A percentile compares a stretch with the other conserved stretches of the same genome.
These are phyloP conservation scores for Botrytis byssoidea DNA, from an alignment of 2,329 filamentous ascomycete species.

Conservation along the genomic window DNA sequence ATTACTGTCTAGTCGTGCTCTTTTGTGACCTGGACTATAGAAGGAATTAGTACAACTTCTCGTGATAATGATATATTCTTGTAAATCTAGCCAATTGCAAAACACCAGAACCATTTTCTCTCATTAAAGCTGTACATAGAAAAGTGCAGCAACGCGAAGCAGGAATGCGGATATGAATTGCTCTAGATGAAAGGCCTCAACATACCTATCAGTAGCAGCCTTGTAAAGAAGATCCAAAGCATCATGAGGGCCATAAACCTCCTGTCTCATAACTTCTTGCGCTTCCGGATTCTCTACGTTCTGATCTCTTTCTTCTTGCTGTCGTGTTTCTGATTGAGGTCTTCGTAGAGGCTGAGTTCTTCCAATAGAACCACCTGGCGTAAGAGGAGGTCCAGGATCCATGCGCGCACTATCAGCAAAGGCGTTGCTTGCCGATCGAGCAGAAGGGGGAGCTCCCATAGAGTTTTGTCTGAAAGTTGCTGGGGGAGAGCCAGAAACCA, in stretches of 20 bases:
- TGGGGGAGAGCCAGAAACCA: slow-evolving; percentile 49
- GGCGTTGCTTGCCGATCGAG: slow-evolving; percentile 32
- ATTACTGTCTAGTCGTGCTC: slow-evolving; percentile 30
- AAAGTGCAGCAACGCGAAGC: slow-evolving; percentile 25
- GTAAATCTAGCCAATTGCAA: background rate
- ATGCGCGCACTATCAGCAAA: slow-evolving; percentile 36
- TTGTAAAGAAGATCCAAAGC: slow-evolving; percentile 89
- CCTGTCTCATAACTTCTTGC: slow-evolving; percentile 62
- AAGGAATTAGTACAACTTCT: slow-evolving; percentile 42
- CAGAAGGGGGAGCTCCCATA: slow-evolving; percentile 39
- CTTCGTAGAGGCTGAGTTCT: slow-evolving; percentile 64
- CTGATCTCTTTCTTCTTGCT: slow-evolving; percentile 47
- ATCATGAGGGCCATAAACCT: slow-evolving; percentile 89
- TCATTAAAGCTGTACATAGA: slow-evolving; percentile 33
- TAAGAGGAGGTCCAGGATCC: slow-evolving; percentile 49
- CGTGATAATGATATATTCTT: background rate
- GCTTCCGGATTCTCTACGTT: slow-evolving; percentile 65
- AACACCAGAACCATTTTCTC: background rate
- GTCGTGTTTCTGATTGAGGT: slow-evolving; percentile 47
- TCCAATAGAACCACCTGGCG: slow-evolving; percentile 64
- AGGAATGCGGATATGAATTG: background rate
- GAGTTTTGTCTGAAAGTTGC: slow-evolving; percentile 33
- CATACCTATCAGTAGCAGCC: slow-evolving; percentile 64
- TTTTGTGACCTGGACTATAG: slow-evolving; percentile 38
- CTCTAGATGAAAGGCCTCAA: slow-evolving; percentile 35